phyloP scores from a whole-genome alignment of 1,139 yeast genomes.

The Hemisphaericaspora xylanilytica region DNA sequence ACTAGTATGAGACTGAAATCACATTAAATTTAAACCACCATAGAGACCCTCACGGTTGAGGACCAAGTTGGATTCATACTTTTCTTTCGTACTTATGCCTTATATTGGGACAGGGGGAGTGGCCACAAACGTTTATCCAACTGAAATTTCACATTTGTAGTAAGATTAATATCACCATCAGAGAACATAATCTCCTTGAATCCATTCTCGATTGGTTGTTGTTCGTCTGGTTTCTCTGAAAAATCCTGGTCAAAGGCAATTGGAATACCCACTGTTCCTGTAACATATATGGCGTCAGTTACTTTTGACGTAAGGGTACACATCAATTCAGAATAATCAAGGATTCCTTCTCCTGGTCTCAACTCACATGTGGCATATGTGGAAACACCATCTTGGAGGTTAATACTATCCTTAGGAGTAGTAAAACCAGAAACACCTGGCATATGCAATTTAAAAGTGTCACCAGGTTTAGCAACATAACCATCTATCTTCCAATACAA shows the following conservation, averaged over 20 bases:
- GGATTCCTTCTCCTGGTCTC: slow-evolving; percentile 22
- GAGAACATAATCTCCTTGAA: too few relatives aligned
- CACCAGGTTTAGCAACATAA: slow-evolving; percentile 22
- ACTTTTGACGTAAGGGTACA: slow-evolving; percentile 24
- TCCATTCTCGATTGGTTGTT: too few relatives aligned
- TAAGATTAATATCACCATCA: too few relatives aligned
- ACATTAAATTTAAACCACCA: too few relatives aligned
- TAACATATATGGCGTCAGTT: slow-evolving; percentile 1
- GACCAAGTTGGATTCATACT: too few relatives aligned
- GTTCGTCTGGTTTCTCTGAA: not conserved
- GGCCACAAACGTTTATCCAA: too few relatives aligned
- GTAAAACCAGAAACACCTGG: slow-evolving; percentile 34
- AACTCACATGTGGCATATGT: slow-evolving; percentile 28
- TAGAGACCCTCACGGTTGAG: too few relatives aligned
- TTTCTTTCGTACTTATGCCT: too few relatives aligned
- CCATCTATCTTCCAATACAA: slow-evolving; percentile 26
- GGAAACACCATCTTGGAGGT: slow-evolving; percentile 18
- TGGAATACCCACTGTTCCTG: slow-evolving; percentile 21
- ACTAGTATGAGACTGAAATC: too few relatives aligned
- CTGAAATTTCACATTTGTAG: too few relatives aligned
- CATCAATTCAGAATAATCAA: slow-evolving; percentile 21
- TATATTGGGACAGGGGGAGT: too few relatives aligned
- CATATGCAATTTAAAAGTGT: slow-evolving; percentile 29
- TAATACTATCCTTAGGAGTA: slow-evolving; percentile 14
- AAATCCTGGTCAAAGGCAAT: slow-evolving; percentile 17